phyloP scores from a whole-genome alignment of 306 rosid species.

The Pueraria montana region DNA sequence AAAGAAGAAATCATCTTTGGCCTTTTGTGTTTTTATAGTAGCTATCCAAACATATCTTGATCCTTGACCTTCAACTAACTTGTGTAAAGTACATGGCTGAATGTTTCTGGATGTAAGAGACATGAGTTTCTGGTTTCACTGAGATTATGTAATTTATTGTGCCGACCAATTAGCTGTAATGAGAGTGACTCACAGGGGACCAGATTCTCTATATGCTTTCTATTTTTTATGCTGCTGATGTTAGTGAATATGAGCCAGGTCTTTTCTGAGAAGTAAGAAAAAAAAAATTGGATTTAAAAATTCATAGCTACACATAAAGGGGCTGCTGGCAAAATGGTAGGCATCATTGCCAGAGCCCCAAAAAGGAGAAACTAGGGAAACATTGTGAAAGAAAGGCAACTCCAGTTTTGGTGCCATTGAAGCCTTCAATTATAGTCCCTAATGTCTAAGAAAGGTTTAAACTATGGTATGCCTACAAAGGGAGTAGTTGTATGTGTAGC shows the following conservation, averaged over 20 bases:
- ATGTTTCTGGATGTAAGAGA: slow-evolving; percentile 46
- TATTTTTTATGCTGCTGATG: slow-evolving; percentile 41
- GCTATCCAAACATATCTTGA: background rate
- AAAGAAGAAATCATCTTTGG: slow-evolving; percentile 25
- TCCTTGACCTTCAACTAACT: slow-evolving; percentile 28
- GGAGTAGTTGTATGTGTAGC: background rate
- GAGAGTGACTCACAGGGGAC: slow-evolving; percentile 55
- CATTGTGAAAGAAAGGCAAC: slow-evolving; percentile 50
- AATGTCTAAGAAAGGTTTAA: background rate
- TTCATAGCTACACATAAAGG: slow-evolving; percentile 50
- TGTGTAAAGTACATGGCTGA: slow-evolving; percentile 36
- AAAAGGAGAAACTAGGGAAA: slow-evolving; percentile 57
- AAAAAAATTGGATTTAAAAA: slow-evolving; percentile 25
- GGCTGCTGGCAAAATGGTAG: slow-evolving; percentile 52
- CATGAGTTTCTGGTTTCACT: slow-evolving; percentile 46
- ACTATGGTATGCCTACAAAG: background rate
- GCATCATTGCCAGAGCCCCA: slow-evolving; percentile 64
- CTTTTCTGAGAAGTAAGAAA: slow-evolving; percentile 34
- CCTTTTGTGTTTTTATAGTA: slow-evolving; percentile 28
- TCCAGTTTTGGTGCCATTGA: slow-evolving; percentile 41
- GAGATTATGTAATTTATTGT: slow-evolving; percentile 43
- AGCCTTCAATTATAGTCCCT: slow-evolving; percentile 8
- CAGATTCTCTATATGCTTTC: slow-evolving; percentile 50
- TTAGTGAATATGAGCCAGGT: slow-evolving; percentile 17
- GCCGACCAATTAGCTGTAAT: slow-evolving; percentile 48